Evolutionary conservation across 1,284 basidiomycete species (phyloP).

Genomic region (Tetrapyrgos nigripes): DNA sequence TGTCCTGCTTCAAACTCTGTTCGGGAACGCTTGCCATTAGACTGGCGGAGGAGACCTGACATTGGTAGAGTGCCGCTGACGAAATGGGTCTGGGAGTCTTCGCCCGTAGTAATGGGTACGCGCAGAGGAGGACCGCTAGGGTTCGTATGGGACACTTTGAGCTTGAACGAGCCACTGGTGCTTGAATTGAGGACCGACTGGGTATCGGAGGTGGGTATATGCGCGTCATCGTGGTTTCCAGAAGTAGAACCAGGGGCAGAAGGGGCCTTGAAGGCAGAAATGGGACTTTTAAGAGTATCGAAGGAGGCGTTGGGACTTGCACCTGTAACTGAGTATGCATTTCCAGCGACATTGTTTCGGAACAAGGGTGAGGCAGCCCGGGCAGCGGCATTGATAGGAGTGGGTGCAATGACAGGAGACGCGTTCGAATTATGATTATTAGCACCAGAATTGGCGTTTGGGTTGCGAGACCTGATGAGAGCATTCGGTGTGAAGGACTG

Average conservation of each 20-base stretch:
- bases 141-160: conserved; percentile 7
- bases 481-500: neutral
- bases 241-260: conserved; percentile 1
- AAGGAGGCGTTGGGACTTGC: neutral
- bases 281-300: neutral
- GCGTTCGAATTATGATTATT: conserved; percentile 1
- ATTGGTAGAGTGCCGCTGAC: neutral
- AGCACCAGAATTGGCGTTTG: neutral
- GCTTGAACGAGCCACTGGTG: conserved; percentile 1
- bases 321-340: neutral
- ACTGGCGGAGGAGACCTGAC: conserved; percentile 7
- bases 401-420: conserved; percentile 8
- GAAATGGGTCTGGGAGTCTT: neutral
- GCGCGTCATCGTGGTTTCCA: neutral
- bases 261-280: conserved; percentile 11
- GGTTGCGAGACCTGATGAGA: neutral
- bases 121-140: conserved; percentile 14
- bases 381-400: conserved; percentile 7
- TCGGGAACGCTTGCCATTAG: conserved; percentile 13
- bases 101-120: conserved; percentile 2
- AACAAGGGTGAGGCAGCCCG: conserved; percentile 5
- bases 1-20: conserved; percentile 6
- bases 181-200: neutral
- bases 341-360: neutral
- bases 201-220: conserved; percentile 6